Evolutionary conservation across 345 rosid species (phyloP), one percentile per base, ranked within the genome.

Genomic region (Microcos paniculata): DNA sequence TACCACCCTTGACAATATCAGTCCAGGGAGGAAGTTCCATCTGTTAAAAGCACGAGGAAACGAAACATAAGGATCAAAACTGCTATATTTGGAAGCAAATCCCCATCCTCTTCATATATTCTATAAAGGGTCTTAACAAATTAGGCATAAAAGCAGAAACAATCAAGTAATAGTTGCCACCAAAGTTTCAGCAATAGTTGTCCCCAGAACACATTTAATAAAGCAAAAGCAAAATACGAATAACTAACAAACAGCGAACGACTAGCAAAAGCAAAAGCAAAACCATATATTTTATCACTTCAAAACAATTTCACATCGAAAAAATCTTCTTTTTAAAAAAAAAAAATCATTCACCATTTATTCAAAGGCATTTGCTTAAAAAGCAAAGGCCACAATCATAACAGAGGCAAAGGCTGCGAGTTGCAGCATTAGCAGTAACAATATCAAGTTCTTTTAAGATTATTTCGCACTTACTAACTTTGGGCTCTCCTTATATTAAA

Each of bases 21-120:
- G 92, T 90, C 98, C 98, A 93, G 8, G 78, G 77, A 11, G 98
- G 98, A 72, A 93, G 91, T 84, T 93, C 98, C 33, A 93, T 80
- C 98, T 93, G 78, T 48, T 48, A 46, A 26, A 48, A 63, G 55
- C 55, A 51, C 1, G 55, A 51, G 40, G 40, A 35, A 35, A 35
- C 40, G 6, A 51, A 51, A 51, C 5, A 14, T 16, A 51, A 51
- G 2, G 6, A 51, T 12, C 45, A 42, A 42, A 42, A 42, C 10
- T 7, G 45, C 65, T 16, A 31, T 16, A 10, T 2, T 7, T 16
- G n/a, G 26, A 62, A 9, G 45, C 3, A 62, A 33, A 33, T 23
- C 8, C 45, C 24, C 18, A 3, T 5, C n/a, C 40, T 7, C 40
- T 35, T 35, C 40, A 35, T 35, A 35, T 35, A 0, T 35, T 35